Conservation (phyloP, 179 eudicot species). For the Vitellaria paradoxa region DNA sequence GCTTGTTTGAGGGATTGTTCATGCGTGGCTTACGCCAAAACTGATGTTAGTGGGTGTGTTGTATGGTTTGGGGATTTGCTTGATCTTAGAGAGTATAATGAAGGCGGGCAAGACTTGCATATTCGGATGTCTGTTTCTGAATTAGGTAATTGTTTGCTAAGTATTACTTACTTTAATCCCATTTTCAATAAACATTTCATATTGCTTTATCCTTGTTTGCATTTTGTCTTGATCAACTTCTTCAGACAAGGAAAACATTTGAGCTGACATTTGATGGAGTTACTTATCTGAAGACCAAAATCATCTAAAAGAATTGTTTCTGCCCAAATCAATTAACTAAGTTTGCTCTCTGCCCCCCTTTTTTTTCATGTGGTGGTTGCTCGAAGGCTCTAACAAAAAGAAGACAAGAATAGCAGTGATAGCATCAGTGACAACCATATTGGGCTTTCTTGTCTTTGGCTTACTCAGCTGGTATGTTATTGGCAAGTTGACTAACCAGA, state of each 20-base stretch:
- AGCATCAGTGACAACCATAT: background rate
- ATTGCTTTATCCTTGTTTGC: no score
- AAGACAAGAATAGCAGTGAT: background rate
- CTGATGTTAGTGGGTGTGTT: background rate
- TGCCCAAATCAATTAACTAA: no score
- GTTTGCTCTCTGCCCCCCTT: no score
- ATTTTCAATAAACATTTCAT: no score
- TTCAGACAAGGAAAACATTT: no score
- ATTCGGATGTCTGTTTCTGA: slow-evolving; percentile 5
- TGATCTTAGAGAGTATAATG: background rate
- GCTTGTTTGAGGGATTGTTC: background rate
- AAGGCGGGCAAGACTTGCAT: background rate
- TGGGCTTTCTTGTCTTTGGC: background rate
- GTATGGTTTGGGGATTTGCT: slow-evolving; percentile 3
- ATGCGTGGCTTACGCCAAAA: slow-evolving; percentile 1
- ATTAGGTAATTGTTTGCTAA: background rate
- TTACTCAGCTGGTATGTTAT: background rate
- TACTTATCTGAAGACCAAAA: no score
- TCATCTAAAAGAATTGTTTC: no score
- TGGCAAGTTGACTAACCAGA: background rate
- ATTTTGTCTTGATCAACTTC: no score
- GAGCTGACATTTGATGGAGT: no score
- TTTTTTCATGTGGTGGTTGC: background rate
- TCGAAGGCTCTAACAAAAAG: background rate
- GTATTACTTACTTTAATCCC: no score